These are phyloP conservation scores for Apocynum venetum DNA, from an alignment of 257 asterid species.

Conservation along the genomic window DNA sequence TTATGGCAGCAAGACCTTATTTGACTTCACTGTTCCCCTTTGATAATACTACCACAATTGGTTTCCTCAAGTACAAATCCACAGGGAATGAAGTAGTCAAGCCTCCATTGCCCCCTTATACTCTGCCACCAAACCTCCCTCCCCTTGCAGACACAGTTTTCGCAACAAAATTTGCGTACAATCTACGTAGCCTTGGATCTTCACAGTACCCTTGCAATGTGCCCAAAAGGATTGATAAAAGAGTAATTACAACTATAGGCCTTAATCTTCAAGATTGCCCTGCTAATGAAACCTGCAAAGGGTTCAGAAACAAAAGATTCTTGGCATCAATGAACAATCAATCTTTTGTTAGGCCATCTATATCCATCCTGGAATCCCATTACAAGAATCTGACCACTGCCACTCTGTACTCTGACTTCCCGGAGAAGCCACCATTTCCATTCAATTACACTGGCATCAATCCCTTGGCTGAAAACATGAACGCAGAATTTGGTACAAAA, in stretches of 20 bases:
- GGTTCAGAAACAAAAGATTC: slow-evolving; percentile 45
- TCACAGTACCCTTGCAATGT: slow-evolving; percentile 60
- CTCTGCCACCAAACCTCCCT: slow-evolving; percentile 61
- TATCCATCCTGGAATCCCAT: slow-evolving; percentile 52
- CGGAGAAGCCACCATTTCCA: slow-evolving; percentile 48
- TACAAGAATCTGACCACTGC: slow-evolving; percentile 33
- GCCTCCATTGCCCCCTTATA: slow-evolving; percentile 26
- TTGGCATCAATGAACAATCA: slow-evolving; percentile 80
- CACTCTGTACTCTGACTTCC: slow-evolving; percentile 33
- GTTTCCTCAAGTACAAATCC: slow-evolving; percentile 54
- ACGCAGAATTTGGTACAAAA: slow-evolving; percentile 47
- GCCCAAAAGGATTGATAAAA: slow-evolving; percentile 47
- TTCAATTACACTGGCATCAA: slow-evolving; percentile 68
- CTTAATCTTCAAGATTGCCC: slow-evolving; percentile 86
- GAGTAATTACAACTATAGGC: slow-evolving; percentile 47
- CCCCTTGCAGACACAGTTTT: slow-evolving; percentile 48
- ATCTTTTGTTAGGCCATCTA: slow-evolving; percentile 49
- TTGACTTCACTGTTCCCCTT: slow-evolving; percentile 67
- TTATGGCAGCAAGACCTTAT: slow-evolving; percentile 80
- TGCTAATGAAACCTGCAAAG: slow-evolving; percentile 54
- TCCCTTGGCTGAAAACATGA: slow-evolving; percentile 63
- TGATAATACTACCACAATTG: slow-evolving; percentile 60
- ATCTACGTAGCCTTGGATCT: slow-evolving; percentile 55
- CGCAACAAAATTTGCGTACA: slow-evolving; percentile 39
- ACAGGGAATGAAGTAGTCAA: background rate